Conservation (phyloP, 2,329 filamentous ascomycete species). For the Paraconiothyrium brasiliense region DNA sequence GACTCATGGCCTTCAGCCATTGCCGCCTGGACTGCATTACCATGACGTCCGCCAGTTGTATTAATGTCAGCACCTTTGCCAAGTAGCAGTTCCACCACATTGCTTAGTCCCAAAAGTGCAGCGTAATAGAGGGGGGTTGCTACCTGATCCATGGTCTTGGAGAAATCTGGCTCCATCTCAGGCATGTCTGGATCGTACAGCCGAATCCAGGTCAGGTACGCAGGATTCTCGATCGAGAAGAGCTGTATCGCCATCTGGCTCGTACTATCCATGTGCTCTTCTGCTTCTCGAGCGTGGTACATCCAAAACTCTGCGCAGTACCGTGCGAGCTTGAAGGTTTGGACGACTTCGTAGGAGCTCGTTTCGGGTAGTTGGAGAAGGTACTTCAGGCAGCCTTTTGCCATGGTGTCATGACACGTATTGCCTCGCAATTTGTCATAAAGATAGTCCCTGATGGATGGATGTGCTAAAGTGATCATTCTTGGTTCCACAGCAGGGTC, state of each 20-base stretch:
- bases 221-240: background rate
- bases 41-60: background rate
- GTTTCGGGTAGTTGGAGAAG: no score
- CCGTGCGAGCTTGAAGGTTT: slow-evolving; percentile 21
- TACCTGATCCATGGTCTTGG: background rate
- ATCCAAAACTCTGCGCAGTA: slow-evolving; percentile 32
- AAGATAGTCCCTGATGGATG: no score
- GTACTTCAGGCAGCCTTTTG: no score
- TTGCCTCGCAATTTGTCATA: no score
- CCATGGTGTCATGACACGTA: no score
- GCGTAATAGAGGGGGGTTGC: background rate
- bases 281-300: slow-evolving; percentile 14
- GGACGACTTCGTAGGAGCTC: no score
- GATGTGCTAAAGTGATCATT: no score
- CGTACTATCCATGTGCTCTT: background rate
- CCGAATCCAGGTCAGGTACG: background rate
- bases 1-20: background rate
- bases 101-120: background rate
- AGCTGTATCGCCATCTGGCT: background rate
- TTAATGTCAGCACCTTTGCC: background rate
- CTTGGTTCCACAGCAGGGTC: no score
- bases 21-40: background rate
- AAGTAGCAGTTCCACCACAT: background rate
- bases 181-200: background rate
- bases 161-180: background rate